These are phyloP conservation scores for Ploettnerulaceae sp. DNA, from an alignment of 2,329 filamentous ascomycete species.

Conservation along the genomic window DNA sequence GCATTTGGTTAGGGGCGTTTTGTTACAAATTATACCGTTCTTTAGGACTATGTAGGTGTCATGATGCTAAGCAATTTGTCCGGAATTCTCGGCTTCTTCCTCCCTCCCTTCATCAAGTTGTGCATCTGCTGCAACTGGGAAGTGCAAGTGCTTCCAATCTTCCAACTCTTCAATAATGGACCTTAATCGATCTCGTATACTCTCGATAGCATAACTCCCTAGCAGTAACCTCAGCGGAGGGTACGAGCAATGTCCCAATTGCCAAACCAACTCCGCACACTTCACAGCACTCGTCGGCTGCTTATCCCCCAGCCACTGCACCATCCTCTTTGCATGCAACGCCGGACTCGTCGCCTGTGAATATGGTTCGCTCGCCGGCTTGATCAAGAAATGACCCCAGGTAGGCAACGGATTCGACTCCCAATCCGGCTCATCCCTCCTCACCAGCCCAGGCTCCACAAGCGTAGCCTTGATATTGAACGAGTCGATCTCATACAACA, in stretches of 20 bases:
- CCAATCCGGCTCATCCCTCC: slow-evolving; percentile 72
- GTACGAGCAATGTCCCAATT: slow-evolving; percentile 90
- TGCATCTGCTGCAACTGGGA: slow-evolving; percentile 46
- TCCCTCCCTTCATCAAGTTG: slow-evolving; percentile 34
- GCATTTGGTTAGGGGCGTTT: slow-evolving; percentile 4
- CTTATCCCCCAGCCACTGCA: slow-evolving; percentile 89
- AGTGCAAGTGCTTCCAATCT: slow-evolving; percentile 86
- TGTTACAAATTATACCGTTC: slow-evolving; percentile 23
- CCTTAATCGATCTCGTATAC: slow-evolving; percentile 81
- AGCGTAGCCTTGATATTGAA: slow-evolving; percentile 94
- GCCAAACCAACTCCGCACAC: slow-evolving; percentile 89
- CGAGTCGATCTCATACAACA: slow-evolving; percentile 89
- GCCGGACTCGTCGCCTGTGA: slow-evolving; percentile 72
- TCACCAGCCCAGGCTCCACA: slow-evolving; percentile 84
- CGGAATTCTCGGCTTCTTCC: slow-evolving; percentile 27
- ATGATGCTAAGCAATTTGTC: slow-evolving; percentile 16
- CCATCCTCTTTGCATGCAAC: slow-evolving; percentile 81
- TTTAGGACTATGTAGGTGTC: slow-evolving; percentile 10
- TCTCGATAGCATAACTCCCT: slow-evolving; percentile 92
- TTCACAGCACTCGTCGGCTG: slow-evolving; percentile 92
- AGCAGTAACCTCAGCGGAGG: slow-evolving; percentile 82
- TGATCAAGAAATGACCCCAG: slow-evolving; percentile 91
- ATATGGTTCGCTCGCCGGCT: slow-evolving; percentile 79
- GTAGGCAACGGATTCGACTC: slow-evolving; percentile 56
- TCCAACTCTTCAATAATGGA: slow-evolving; percentile 93